phyloP scores from a whole-genome alignment of 441 rosid genomes.

The Brassica balearica region DNA sequence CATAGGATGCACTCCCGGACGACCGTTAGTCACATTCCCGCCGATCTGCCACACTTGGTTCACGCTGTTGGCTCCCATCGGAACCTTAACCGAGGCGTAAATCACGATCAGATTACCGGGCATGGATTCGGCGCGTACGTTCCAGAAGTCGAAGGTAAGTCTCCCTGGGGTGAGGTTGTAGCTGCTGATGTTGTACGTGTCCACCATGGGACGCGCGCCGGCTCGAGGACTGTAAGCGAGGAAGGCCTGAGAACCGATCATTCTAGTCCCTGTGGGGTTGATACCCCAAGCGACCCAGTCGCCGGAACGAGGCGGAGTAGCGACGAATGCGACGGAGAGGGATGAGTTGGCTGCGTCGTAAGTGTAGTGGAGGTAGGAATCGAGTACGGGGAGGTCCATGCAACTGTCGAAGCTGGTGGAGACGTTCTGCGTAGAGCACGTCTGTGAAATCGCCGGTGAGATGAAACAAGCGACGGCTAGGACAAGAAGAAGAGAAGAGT shows the following conservation, averaged over 20 bases:
- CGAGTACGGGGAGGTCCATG: constrained; percentile 57
- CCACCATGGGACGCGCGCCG: constrained; percentile 33
- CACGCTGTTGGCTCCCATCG: constrained; percentile 46
- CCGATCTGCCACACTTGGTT: constrained; percentile 92
- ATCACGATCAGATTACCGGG: constrained; percentile 42
- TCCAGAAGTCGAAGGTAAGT: constrained; percentile 63
- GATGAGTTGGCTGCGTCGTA: constrained; percentile 73
- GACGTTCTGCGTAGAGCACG: constrained; percentile 56
- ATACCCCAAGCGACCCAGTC: constrained; percentile 90
- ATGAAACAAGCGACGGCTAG: constrained; percentile 38
- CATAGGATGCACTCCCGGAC: constrained; percentile 49
- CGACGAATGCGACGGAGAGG: constrained; percentile 79
- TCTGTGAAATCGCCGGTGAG: constrained; percentile 56
- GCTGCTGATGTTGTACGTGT: constrained; percentile 55
- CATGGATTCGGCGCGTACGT: constrained; percentile 48
- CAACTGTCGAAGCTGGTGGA: constrained; percentile 51
- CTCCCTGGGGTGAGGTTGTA: constrained; percentile 38
- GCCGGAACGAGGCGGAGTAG: constrained; percentile 49
- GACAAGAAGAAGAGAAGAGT: constrained; percentile 18
- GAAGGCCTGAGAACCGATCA: constrained; percentile 78
- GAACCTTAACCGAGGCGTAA: constrained; percentile 63
- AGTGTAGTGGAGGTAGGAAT: constrained; percentile 70
- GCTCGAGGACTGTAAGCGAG: constrained; percentile 57
- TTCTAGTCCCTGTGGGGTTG: constrained; percentile 60
- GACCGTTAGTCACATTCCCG: constrained; percentile 46